Base-by-base conservation (phyloP, 2,329 filamentous ascomycete species). In the Penicillium janthinellum region DNA sequence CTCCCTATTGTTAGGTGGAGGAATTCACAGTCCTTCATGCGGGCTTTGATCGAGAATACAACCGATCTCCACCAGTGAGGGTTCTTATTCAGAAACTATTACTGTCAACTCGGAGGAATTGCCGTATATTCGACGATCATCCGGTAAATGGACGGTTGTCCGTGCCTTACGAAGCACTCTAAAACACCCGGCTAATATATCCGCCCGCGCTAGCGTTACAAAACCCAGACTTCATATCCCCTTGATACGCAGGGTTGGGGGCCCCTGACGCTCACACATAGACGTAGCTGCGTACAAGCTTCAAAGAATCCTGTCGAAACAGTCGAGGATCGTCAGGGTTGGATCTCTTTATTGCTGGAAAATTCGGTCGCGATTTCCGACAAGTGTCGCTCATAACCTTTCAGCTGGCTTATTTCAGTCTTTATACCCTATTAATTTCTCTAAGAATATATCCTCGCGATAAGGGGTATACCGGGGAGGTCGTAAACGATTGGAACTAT, bases 121-220 rank as follows among this genome's bases (percentile, higher is more conserved):
- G 10, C 48, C 48, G 12, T 28, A 51, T 38, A 3, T 3, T 39
- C 11, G 6, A 35, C 14, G 17, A 25, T 25, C 7, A 38, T 38
- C 1, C 5, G 10, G 34, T 10, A 51, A 10, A 35, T 51, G 48
- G 48, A 38, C 5, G 17, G 35, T 10, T 17, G 14, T 38, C 48
- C 48, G 34, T 25, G n/a, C 31, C 48, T 6, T 14, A 37, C 22
- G 17, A 2, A 39, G 48, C 35, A 51, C 5, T 39, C 20, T 39
- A 38, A 52, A 52, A 52, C 49, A 39, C 34, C 31, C 20, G n/a
- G 48, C 35, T 39, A 51, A 51, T 51, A 8, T 51, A 39, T 39
- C 48, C n/a, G 17, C 20, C 35, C 10, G 1, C 14, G 15, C 35
- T 52, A 52, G 49, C 39, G 35, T 52, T 52, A 17, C 14, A 52